Base-by-base conservation (phyloP, 148 eudicot species). In the Silene latifolia region DNA sequence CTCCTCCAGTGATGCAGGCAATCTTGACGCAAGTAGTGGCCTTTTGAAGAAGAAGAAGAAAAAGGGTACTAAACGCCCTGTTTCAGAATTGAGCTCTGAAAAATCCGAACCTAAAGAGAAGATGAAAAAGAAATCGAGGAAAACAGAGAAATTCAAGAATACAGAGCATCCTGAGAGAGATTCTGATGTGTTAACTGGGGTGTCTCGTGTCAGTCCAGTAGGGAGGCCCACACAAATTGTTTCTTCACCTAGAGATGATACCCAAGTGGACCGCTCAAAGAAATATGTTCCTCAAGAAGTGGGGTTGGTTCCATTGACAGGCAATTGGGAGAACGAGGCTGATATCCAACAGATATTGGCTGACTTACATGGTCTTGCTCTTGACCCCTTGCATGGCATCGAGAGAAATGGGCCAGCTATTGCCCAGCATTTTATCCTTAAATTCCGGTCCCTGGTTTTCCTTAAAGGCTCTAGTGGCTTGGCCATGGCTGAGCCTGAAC, bases 281-380 rank as follows among this genome's bases (percentile, higher is more conserved):
- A 79, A 72, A 42, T 84, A 74, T 39, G 73, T 71, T 66, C 69
- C 82, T 74, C 75, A 72, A 47, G 82, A 82, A 72, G 58, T 58
- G 19, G 67, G 78, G 20, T 32, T 67, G 35, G 47, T 42, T 18
- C 75, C 82, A 72, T 14, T 35, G 20, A 72, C 32, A 72, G 76
- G 29, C 23, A 47, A 48, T 54, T 83, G 61, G 62, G 76, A 76
- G 39, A 54, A 20, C 20, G 77, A 74, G 29, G 70, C 65, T 21
- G 84, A 89, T 61, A 81, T 90, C 71, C 78, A 74, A 21, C 80
- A 83, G 32, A 78, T 89, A 69, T 78, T 93, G 67, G 57, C 71
- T 74, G 92, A 85, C 78, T 72, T 93, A 74, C 85, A 75, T 2
- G 82, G 82, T 73, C 93, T 93, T 82, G 97, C 98, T 39, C 83